Conservation (phyloP, 1,139 yeast species). For the Saccharomycopsis crataegensis region DNA sequence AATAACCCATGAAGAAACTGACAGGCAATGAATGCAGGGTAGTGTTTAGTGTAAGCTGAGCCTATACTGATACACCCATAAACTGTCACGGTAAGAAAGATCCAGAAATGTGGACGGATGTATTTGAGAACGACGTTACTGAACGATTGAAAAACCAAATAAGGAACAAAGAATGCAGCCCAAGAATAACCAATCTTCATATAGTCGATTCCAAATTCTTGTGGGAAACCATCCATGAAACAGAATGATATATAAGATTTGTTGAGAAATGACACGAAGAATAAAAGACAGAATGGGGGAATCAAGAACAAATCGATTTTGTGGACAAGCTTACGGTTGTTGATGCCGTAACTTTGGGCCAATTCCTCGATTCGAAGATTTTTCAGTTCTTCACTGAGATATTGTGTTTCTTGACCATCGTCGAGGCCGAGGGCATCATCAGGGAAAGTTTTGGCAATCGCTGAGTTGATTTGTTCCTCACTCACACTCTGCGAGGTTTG, state of each 20-base stretch:
- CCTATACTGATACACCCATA: constrained; percentile 56
- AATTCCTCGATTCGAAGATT: constrained; percentile 28
- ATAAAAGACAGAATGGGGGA: constrained; percentile 8
- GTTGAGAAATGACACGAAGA: constrained; percentile 1
- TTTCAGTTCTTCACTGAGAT: constrained; percentile 19
- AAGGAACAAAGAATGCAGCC: constrained; percentile 68
- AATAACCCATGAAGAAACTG: constrained; percentile 13
- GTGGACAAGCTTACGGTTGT: neutral
- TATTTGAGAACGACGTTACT: constrained; percentile 55
- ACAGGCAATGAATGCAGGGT: constrained; percentile 3
- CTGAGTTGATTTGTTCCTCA: neutral
- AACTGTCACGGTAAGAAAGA: constrained; percentile 22
- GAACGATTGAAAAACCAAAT: constrained; percentile 56
- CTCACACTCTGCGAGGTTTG: neutral
- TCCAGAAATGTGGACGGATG: constrained; percentile 48
- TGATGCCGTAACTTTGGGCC: constrained; percentile 27
- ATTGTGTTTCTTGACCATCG: neutral
- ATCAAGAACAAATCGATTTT: constrained; percentile 6
- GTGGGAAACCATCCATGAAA: neutral
- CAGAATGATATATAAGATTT: neutral
- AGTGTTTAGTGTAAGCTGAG: constrained; percentile 46
- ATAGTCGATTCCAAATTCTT: constrained; percentile 12
- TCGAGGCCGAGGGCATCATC: neutral
- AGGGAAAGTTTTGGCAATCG: neutral
- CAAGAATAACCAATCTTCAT: constrained; percentile 28